Conservation (phyloP, 441 rosid species). For the Pelargonium exstipulatum region DNA sequence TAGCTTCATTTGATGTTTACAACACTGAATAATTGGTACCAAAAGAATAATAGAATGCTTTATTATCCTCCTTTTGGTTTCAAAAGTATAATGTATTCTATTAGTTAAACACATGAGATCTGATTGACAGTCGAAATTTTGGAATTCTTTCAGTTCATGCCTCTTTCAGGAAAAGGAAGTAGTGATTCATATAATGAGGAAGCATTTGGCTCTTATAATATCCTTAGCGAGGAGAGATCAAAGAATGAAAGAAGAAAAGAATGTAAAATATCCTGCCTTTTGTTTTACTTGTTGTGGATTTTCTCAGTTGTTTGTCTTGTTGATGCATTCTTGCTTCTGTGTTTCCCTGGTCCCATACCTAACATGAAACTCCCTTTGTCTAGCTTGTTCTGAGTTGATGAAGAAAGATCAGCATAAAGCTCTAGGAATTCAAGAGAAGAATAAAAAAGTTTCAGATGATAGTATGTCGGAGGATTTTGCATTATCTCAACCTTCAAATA, state of each 20-base stretch:
- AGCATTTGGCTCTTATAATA: conserved; percentile 21
- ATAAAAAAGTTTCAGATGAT: conserved; percentile 16
- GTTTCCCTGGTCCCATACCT: conserved; percentile 12
- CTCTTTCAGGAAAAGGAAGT: conserved; percentile 17
- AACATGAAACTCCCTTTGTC: conserved; percentile 11
- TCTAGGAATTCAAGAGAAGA: conserved; percentile 20
- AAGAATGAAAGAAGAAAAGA: conserved; percentile 23
- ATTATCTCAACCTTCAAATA: conserved; percentile 9
- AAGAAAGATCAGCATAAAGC: conserved; percentile 26
- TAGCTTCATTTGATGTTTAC: no score
- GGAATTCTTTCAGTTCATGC: conserved; percentile 24
- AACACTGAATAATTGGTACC: no score
- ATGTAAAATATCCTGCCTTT: conserved; percentile 23
- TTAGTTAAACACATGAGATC: neutral
- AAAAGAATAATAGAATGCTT: neutral
- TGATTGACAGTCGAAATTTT: neutral
- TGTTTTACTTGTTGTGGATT: conserved; percentile 12
- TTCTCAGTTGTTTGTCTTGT: neutral
- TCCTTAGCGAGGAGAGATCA: conserved; percentile 21
- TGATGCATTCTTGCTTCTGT: conserved; percentile 7
- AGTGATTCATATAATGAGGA: conserved; percentile 19
- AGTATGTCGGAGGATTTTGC: conserved; percentile 15
- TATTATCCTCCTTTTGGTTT: no score
- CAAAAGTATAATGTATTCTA: neutral
- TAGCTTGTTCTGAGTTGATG: conserved; percentile 27